Evolutionary conservation across 106 monocot species (phyloP), one percentile per base, ranked within the genome.

Genomic region (Allium fistulosum): DNA sequence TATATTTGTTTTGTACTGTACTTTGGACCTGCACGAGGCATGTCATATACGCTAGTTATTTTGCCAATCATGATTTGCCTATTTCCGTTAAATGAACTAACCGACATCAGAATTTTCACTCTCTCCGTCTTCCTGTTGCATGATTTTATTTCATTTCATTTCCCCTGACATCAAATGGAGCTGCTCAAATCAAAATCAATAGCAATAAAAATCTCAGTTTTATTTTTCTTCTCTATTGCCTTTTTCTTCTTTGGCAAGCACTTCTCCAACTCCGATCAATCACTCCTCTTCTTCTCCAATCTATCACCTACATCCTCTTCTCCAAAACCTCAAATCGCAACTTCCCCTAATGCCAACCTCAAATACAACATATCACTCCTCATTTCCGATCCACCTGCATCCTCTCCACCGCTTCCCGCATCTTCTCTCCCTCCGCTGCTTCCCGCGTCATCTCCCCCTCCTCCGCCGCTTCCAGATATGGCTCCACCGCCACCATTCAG

Each of bases 221-320:
- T 77, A 53, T 49, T 59, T 63, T 45, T 81, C 53, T 57, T 65
- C 50, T 68, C 63, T 51, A 2, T 81, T 69, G 76, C 78, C 70
- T 69, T 76, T 68, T 81, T 88, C 79, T 76, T 70, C 69, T 62
- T 88, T 65, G 85, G 82, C 77, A 50, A 66, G 47, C 74, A 85
- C 71, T 84, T 78, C 79, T 73, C 79, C 64, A 71, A 49, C 58
- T 72, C 59, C 63, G 37, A 37, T 37, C 18, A 52, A 17, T 13
- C 67, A 46, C 73, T 75, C 46, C 58, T 85, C 64, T 18, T 80
- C 65, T 85, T 79, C 74, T 74, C 28, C 66, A 67, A 70, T 59
- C 18, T 46, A 56, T n/a, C 80, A 73, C 4, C 17, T 59, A 7
- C 72, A 27, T 57, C 46, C 13, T 59, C 73, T 5, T 52, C 22